Conservation (phyloP, 306 rosid species). For the Quercus agrifolia region DNA sequence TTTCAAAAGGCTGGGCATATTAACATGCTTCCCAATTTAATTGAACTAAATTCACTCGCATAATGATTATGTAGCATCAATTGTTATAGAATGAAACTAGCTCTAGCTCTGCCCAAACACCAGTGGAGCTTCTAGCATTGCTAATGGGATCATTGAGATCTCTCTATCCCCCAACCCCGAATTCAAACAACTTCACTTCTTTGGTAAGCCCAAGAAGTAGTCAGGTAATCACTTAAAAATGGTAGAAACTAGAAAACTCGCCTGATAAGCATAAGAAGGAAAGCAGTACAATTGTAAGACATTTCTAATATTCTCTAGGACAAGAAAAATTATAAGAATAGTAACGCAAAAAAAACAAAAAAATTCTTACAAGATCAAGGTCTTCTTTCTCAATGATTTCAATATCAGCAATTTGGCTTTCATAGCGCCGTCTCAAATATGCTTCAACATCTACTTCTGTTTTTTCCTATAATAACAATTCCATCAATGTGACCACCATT, state of each 20-base stretch:
- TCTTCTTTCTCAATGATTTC: conserved; percentile 82
- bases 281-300: background rate
- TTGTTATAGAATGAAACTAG: background rate
- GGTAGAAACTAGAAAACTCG: background rate
- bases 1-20: background rate
- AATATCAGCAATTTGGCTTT: conserved; percentile 77
- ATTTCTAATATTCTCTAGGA: background rate
- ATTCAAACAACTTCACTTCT: background rate
- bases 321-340: conserved; percentile 2
- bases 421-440: conserved; percentile 76
- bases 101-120: background rate
- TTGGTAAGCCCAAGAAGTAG: background rate
- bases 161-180: background rate
- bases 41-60: background rate
- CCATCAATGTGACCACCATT: conserved; percentile 15
- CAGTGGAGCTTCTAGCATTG: background rate
- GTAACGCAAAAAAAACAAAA: conserved; percentile 10
- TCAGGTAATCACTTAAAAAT: background rate
- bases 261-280: background rate
- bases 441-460: conserved; percentile 87
- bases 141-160: background rate
- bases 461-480: conserved; percentile 50
- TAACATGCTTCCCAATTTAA: background rate
- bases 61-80: background rate
- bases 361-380: conserved; percentile 86